Base-by-base conservation (phyloP, 495 filamentous ascomycete genomes). In the Daldinia bambusicola region DNA sequence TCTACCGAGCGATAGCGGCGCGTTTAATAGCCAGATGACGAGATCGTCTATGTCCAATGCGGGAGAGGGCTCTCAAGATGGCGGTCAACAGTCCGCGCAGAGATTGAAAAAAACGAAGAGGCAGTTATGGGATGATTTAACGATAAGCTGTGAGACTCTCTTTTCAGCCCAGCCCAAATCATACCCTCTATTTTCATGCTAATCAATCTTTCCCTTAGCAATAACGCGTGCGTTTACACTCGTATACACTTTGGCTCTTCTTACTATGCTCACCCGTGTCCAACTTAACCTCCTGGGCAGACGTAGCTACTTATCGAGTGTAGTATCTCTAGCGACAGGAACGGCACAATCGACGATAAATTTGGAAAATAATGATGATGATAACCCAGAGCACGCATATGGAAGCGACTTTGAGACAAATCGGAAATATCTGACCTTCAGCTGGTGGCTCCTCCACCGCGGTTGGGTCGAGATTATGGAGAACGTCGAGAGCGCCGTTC, bases 271-370 rank as follows among this genome's bases (percentile, higher is more conserved):
- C 71, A 99, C 95, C 2, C 89, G 95, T 40, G 92, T 98, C 74
- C 95, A 99, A 83, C 89, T 99, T 51, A 99, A 98, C 80, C 92
- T 99, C 36, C 91, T 99, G 30, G 95, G 96, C 43, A 90, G 95
- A 52, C 88, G 94, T 48, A 97, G 92, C 77, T 99, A 99, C 82
- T 88, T 98, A 20, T 95, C 94, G 14, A 95, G 91, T 63, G 95
- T 99, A 6, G 91, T 98, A 8, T 93, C 93, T 6, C 86, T 97
- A 52, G 94, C 95, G 40, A 85, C 85, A 4, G 91, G 89, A 12
- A 87, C 89, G 14, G 89, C 86, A 0, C 80, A 82, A 36, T 79
- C 78, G 8, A 82, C 82, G 37, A 99, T 98, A 76, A 91, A 82
- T 67, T 84, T 98, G 10, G 93, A 97, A 80, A 94, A 98, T 78